Base-by-base conservation (phyloP, 257 asterid species). In the Lithospermum erythrorhizon region DNA sequence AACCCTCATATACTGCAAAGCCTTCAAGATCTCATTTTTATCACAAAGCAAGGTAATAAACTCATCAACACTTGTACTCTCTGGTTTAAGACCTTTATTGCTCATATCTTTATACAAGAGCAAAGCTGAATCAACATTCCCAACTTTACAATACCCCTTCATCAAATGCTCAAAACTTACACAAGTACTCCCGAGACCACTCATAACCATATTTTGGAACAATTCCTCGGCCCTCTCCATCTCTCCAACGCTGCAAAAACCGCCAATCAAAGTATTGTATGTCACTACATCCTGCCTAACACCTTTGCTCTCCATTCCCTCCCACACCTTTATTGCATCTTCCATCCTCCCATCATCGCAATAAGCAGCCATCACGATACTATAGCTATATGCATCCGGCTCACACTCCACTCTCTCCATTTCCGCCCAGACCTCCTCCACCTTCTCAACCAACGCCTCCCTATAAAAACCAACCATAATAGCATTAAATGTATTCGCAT, bases 391-490 rank as follows among this genome's bases (percentile, higher is more conserved):
- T 6, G 72, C 27, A 79, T 88, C 84, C 2, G 93, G 93, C 59
- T 21, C 63, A 66, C 85, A 82, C 6, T 77, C 76, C 24, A 65
- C 35, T 23, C 59, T 61, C 22, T 2, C 64, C 72, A 87, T 81
- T 72, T 88, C 96, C 55, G 72, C 63, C 98, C 96, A 83, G 29
- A 88, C 77, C 69, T 73, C 80, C 73, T 82, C 84, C 52, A 88
- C 90, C 70, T 76, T 82, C 61, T 79, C 84, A 64, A 79, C 78
- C 70, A 82, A 70, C 7, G 93, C 96, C 47, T 79, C 90, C 57
- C 94, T 81, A 52, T 81, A 74, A 64, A 83, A 88, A 48, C 87
- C 94, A 70, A 81, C 72, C 90, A 88, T 88, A 29, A 91, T 64
- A 18, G 68, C 67, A 66, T 86, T 86, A 65, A 88, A 79, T 0